Base-by-base conservation (phyloP, 2,329 filamentous ascomycete genomes). In the Penicillium sp. region DNA sequence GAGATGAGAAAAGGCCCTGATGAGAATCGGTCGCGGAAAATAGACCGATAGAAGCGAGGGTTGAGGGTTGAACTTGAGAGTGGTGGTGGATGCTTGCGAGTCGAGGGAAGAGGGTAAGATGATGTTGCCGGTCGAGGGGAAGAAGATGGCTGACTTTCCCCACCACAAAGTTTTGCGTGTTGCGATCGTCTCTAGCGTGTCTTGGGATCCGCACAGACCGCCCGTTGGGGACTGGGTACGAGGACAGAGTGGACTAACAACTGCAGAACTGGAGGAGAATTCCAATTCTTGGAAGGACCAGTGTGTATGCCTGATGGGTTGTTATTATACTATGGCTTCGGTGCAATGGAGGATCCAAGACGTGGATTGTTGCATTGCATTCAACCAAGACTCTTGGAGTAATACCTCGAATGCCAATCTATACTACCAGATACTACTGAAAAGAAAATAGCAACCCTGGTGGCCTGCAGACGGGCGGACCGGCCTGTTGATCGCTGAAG, bases 141-240 rank as follows among this genome's bases (percentile, higher is more conserved):
- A 65, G 65, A 68, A 58, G 63, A 64, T 55, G 67, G 64, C 62
- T 64, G 59, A 61, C 55, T 49, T 68, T 69, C 68, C 68, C 68
- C 68, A 70, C 68, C 66, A 62, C 65, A 68, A 68, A 70, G 66
- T 69, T 68, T 69, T 65, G 59, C 65, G 58, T 52, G 25, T 60
- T 68, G 63, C 63, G 65, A 69, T 69, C 63, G 67, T 45, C 61
- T 67, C 54, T 68, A 66, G 65, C 64, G 64, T 61, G 63, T 49
- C 58, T 37, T 37, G 37, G 60, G 59, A 55, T 57, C 58, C 61
- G 67, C 66, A 67, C 67, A 67, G 67, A 54, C 52, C 52, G 52
- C 28, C 40, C 38, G 52, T 54, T 54, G 52, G 38, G 52, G 13
- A 40, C 25, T 25, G n/a, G 33, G 4, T 26, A 37, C 35, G 35